Base-by-base conservation (phyloP, 371 early-diverging fungal genomes). In the Batkoa obscura region DNA sequence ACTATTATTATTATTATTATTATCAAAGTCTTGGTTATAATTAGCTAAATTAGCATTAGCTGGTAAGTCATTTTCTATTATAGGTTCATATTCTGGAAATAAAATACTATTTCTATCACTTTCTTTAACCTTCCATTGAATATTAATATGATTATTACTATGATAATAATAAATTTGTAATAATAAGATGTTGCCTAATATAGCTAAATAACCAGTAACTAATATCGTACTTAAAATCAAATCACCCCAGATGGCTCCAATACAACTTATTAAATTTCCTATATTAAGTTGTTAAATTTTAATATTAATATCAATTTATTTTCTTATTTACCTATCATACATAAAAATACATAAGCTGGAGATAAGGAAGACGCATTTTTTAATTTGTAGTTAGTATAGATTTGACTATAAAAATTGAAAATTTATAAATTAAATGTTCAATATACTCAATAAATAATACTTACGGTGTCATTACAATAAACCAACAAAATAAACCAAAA, bases 321-420 rank as follows among this genome's bases (percentile, higher is more conserved):
- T 23, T 23, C 23, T 23, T 23, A 23, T 23, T 23, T 23, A n/a
- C 53, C 53, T 36, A 41, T 30, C 13, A 53, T 35, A 23, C 10
- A 13, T 39, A 53, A 39, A 30, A 8, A 23, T 12, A 53, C 53
- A 17, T 53, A 53, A 34, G 9, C 35, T 41, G 53, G 53, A 3
- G 53, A 53, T 3, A 53, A 30, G 3, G 53, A 53, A 10, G 39
- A 13, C 3, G 53, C 53, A 30, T 53, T 53, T 39, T 53, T 53
- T 3, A 53, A 39, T 39, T 53, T 53, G n/a, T 39, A 53, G 39
- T 53, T 53, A 39, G 53, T 39, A 23, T 53, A 53, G 30, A 53
- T 53, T 30, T 53, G 53, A 23, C 23, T 23, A 23, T 23, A 23
- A 23, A 23, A 23, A 23, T 23, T 23, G 23, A 23, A 23, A 23